These are phyloP conservation scores for Vanrija sp. DNA, from an alignment of 1,284 basidiomycete species.

Conservation along the genomic window DNA sequence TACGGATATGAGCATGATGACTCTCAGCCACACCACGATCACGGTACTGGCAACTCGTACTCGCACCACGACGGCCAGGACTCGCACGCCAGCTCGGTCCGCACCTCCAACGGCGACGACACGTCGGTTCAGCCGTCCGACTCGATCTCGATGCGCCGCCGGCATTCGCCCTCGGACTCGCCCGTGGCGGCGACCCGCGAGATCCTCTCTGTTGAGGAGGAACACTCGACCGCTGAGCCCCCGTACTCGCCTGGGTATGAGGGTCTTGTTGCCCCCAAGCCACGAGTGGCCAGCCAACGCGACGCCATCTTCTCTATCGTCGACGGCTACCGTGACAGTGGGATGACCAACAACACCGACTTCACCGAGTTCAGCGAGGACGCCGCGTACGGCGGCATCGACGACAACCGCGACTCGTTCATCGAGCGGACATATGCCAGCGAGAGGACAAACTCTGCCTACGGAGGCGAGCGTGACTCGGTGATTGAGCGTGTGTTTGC, in stretches of 20 bases:
- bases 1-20: conserved; percentile 13
- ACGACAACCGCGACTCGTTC: conserved; percentile 5
- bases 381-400: conserved; percentile 9
- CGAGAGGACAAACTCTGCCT: conserved; percentile 14
- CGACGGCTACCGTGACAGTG: conserved; percentile 12
- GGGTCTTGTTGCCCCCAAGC: conserved; percentile 8
- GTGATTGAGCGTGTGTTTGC: neutral
- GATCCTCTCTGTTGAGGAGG: neutral
- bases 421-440: conserved; percentile 12
- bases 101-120: conserved; percentile 1
- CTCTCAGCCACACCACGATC: neutral
- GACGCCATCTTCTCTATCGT: conserved; percentile 19
- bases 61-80: neutral
- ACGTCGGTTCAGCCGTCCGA: conserved; percentile 14
- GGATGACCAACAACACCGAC: neutral
- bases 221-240: neutral
- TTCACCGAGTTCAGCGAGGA: conserved; percentile 7
- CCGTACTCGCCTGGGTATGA: conserved; percentile 8
- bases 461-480: conserved; percentile 2
- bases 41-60: neutral
- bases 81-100: too few relatives aligned
- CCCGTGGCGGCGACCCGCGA: neutral
- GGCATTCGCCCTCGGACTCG: conserved; percentile 2
- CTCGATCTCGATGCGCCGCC: conserved; percentile 11
- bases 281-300: conserved; percentile 8